Base-by-base conservation (phyloP, 345 rosid genomes). In the Brassica incana region DNA sequence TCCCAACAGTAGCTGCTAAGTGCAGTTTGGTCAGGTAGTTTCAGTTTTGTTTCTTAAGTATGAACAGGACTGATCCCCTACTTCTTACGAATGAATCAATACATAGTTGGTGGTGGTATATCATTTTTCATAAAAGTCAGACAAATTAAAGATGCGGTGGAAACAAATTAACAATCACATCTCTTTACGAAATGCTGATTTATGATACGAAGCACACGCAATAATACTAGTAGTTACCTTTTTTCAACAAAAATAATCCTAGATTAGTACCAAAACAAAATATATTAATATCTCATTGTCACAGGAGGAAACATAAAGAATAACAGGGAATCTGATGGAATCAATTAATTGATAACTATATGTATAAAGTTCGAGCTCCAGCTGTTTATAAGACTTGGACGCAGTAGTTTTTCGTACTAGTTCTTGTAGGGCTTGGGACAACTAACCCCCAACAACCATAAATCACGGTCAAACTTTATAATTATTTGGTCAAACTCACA, bases 401-500 rank as follows among this genome's bases (percentile, higher is more conserved):
- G 48, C 63, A 60, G 65, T 32, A 79, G 75, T 61, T 64, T 9
- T 67, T 68, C 30, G 65, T 52, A 54, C 48, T 71, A 38, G 71
- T 54, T 56, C 72, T 14, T 33, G 3, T 54, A 63, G 78, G 65
- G 72, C 72, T 66, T 68, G 59, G 43, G 40, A 64, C 65, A 74
- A 69, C 60, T 74, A 74, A 71, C 71, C 43, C 79, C 69, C 60
- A 69, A 69, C 76, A 30, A 74, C 75, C 40, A 75, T 75, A 56
- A 75, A 69, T 71, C 40, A 75, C 65, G 80, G 83, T 80, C 80
- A 71, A 76, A 71, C 12, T 43, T 75, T 64, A 30, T 52, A 36
- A 75, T 64, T 76, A 80, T 71, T 71, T 61, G 80, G 83, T 80
- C 83, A 80, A 80, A 80, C 58, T 65, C 73, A 43, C 56, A 65